phyloP scores from a whole-genome alignment of 192 early-diverging fungal species.

The Backusella psychrophila region DNA sequence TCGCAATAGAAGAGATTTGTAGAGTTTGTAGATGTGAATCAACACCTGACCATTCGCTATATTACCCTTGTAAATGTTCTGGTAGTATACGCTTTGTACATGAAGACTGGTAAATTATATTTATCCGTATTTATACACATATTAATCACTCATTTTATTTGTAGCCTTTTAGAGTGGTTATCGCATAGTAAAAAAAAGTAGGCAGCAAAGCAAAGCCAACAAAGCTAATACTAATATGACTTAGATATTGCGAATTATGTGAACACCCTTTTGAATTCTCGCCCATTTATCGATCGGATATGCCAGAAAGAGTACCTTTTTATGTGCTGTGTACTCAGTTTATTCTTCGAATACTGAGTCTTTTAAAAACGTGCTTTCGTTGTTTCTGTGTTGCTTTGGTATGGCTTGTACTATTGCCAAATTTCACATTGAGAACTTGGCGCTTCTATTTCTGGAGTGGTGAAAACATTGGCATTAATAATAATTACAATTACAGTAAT shows the following conservation, averaged over 20 bases:
- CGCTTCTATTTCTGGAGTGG: constrained; percentile 83
- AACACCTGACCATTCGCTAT: constrained; percentile 81
- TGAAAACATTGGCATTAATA: constrained; percentile 45
- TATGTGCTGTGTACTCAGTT: constrained; percentile 33
- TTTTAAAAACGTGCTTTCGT: constrained; percentile 47
- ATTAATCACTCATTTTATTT: background rate
- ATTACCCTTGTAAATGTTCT: constrained; percentile 93
- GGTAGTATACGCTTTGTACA: constrained; percentile 94
- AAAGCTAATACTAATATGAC: background rate
- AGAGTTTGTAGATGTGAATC: constrained; percentile 78
- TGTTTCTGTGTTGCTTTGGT: constrained; percentile 60
- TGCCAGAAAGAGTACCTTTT: constrained; percentile 69
- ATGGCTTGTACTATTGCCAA: constrained; percentile 85
- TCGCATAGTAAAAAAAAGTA: constrained; percentile 76
- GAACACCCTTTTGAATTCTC: constrained; percentile 85
- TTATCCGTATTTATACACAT: background rate
- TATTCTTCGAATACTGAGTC: background rate
- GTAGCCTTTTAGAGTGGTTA: constrained; percentile 83
- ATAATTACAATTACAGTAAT: background rate
- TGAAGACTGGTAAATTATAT: constrained; percentile 69
- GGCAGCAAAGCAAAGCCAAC: background rate
- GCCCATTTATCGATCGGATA: constrained; percentile 69
- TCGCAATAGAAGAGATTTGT: constrained; percentile 56
- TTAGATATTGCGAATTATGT: constrained; percentile 87
- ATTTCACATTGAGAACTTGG: constrained; percentile 80